A percentile compares a stretch with the other conserved stretches of the same genome.
phyloP scores from a whole-genome alignment of 148 eudicot genomes.

The Rhododendron williamsianum region DNA sequence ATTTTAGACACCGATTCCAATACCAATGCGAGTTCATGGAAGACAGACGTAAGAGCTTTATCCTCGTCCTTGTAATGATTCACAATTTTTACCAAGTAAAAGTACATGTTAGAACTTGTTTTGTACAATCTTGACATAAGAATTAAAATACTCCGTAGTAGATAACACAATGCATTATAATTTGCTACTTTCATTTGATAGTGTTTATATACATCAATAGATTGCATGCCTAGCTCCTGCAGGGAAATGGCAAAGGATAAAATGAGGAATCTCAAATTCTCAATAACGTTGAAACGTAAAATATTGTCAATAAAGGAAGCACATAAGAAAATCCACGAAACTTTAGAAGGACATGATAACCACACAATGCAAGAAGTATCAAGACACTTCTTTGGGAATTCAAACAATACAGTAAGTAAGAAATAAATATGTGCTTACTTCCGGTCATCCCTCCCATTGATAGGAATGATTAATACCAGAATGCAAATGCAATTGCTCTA shows the following conservation, averaged over 20 bases:
- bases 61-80: neutral
- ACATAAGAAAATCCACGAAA: neutral
- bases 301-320: neutral
- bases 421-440: neutral
- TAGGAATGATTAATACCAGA: neutral
- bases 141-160: neutral
- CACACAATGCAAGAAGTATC: neutral
- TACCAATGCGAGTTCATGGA: neutral
- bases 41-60: neutral
- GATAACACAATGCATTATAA: neutral
- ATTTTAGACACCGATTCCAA: neutral
- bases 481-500: neutral
- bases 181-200: neutral
- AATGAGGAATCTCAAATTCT: neutral
- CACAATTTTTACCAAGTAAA: neutral
- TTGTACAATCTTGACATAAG: neutral
- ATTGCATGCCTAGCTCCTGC: neutral
- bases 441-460: too few species aligned
- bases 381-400: neutral
- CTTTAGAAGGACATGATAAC: neutral
- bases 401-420: neutral
- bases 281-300: neutral
- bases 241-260: neutral
- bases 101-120: neutral
- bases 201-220: neutral